Evolutionary conservation across 768 basidiomycete species (phyloP).

Genomic region (Suillus bovinus): DNA sequence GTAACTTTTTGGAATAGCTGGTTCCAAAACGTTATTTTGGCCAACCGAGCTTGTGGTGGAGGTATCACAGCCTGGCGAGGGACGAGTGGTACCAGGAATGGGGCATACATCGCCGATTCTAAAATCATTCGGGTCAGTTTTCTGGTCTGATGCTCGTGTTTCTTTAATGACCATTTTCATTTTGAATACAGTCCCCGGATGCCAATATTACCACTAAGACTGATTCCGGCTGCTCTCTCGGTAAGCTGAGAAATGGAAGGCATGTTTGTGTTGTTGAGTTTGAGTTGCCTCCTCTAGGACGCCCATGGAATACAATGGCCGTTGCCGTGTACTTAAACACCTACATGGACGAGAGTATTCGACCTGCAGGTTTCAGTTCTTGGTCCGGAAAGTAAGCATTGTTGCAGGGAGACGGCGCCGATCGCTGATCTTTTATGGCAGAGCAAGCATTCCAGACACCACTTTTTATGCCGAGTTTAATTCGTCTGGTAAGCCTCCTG

Average conservation of each 20-base stretch:
- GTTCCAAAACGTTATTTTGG: conserved; percentile 60
- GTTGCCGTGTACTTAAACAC: conserved; percentile 54
- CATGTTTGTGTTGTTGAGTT: not conserved
- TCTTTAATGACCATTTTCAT: not conserved
- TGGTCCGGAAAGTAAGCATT: conserved; percentile 35
- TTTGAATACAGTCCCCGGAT: conserved; percentile 50
- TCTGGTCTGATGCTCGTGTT: not conserved
- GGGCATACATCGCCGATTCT: conserved; percentile 58
- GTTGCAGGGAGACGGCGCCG: not conserved
- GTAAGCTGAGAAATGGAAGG: conserved; percentile 23
- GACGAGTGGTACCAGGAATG: conserved; percentile 42
- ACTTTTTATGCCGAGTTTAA: conserved; percentile 60
- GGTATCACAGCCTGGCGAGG: conserved; percentile 69
- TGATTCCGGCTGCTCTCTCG: conserved; percentile 49
- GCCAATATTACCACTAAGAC: conserved; percentile 51
- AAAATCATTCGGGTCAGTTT: conserved; percentile 52
- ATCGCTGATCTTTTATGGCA: conserved; percentile 16
- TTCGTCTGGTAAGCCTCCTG: conserved; percentile 41
- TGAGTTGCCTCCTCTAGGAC: conserved; percentile 20
- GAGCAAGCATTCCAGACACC: conserved; percentile 51
- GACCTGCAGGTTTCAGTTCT: conserved; percentile 50
- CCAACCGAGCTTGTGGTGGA: conserved; percentile 65
- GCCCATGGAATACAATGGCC: conserved; percentile 66
- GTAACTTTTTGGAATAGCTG: conserved; percentile 37
- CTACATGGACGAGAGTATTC: conserved; percentile 59